Conservation (phyloP, 257 asterid genomes). For the Paulownia fortunei region DNA sequence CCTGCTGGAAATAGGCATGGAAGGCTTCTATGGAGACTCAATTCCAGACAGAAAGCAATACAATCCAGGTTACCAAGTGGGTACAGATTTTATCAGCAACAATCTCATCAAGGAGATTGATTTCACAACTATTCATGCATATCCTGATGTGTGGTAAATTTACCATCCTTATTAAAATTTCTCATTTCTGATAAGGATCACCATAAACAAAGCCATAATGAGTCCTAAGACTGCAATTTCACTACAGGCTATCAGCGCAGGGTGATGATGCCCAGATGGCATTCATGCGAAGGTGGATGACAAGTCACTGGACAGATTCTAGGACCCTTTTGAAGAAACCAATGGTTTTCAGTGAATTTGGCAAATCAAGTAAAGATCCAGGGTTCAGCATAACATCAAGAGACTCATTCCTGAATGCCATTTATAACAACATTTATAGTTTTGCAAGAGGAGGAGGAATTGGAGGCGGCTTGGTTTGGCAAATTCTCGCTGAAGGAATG, state of each 20-base stretch:
- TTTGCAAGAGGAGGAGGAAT: conserved; percentile 50
- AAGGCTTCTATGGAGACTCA: conserved; percentile 63
- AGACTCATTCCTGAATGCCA: conserved; percentile 40
- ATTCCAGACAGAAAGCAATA: conserved; percentile 43
- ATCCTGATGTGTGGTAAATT: conserved; percentile 54
- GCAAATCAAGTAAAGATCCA: conserved; percentile 55
- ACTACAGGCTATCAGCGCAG: conserved; percentile 41
- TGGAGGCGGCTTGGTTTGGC: conserved; percentile 58
- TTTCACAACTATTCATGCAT: conserved; percentile 61
- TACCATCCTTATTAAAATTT: neutral
- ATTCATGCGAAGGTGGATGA: conserved; percentile 55
- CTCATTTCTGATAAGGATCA: neutral
- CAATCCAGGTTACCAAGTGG: conserved; percentile 63
- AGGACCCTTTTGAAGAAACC: conserved; percentile 50
- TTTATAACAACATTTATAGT: conserved; percentile 39
- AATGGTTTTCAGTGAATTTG: conserved; percentile 50
- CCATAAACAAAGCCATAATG: too few species aligned
- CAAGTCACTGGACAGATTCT: conserved; percentile 53
- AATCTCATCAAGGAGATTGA: conserved; percentile 56
- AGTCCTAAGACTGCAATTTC: neutral
- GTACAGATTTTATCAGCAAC: conserved; percentile 57
- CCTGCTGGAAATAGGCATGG: conserved; percentile 58
- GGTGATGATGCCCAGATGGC: conserved; percentile 44
- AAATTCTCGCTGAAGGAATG: conserved; percentile 54
- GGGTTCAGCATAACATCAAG: conserved; percentile 41